Evolutionary conservation across 2,329 filamentous ascomycete species (phyloP), one percentile per base, ranked within the genome.

Genomic region (Sporothrix humicola): DNA sequence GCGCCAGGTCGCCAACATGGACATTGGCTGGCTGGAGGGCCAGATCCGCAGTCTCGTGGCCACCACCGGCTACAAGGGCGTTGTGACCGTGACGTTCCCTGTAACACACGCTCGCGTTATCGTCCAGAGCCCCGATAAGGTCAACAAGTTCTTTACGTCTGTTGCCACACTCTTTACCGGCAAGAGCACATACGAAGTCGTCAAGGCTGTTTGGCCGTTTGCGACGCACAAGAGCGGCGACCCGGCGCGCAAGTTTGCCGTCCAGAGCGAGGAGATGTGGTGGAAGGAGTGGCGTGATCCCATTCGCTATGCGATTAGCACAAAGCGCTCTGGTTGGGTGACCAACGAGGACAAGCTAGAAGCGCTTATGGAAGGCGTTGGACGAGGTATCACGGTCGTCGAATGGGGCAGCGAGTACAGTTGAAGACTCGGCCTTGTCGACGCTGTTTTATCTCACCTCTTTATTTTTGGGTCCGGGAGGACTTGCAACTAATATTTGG

Each of bases 181-280:
- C 3, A 86, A 85, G 78, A 85, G 84, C 78, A 85, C 83, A 75
- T 89, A 88, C 76, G 87, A 88, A 78, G 85, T 88, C 2, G 82
- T 87, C 68, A 87, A 87, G 78, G 82, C 84, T 0, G 83, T 89
- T 0, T 89, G 87, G 87, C 87, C 87, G 3, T 89, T 88, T 79
- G 87, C 87, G 1, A 86, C 85, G 75, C 81, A 82, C 3, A 81
- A 79, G 77, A 84, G 80, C 76, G 86, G 81, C 54, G 85, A 85
- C 75, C 78, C 75, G n/a, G 83, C 78, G 13, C 82, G 85, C 68
- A 79, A 79, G 71, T 88, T 83, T 76, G 81, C 82, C 2, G 86
- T 89, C n/a, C 86, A 88, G 79, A 86, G 83, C 73, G 87, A 89
- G 79, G 86, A 87, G 77, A 82, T 82, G 2, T 89, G 87, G 87